These are phyloP conservation scores for Astrothelium macrocarpum DNA, from an alignment of 495 filamentous ascomycete species.

Conservation along the genomic window DNA sequence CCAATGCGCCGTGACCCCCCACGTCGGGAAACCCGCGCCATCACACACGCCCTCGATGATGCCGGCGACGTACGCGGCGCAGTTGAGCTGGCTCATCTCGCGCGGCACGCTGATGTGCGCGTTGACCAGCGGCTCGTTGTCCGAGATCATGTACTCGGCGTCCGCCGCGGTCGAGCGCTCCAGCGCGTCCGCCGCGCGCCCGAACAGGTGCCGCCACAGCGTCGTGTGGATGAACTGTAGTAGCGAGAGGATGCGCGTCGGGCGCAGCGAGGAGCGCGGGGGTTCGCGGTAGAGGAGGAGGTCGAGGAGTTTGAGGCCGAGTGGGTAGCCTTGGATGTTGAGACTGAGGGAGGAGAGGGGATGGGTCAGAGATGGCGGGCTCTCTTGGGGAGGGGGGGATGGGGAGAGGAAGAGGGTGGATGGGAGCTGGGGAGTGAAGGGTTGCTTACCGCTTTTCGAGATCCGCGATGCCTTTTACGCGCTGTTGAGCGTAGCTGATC, in stretches of 20 bases:
- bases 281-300: slow-evolving; percentile 77
- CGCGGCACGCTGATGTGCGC: slow-evolving; percentile 82
- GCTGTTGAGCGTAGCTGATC: slow-evolving; percentile 86
- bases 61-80: slow-evolving; percentile 89
- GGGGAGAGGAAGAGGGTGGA: not conserved
- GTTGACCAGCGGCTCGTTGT: slow-evolving; percentile 94
- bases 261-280: slow-evolving; percentile 58
- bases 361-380: slow-evolving; percentile 7
- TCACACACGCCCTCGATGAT: slow-evolving; percentile 94
- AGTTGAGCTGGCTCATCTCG: slow-evolving; percentile 94
- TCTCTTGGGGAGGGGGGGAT: not conserved
- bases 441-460: slow-evolving; percentile 67
- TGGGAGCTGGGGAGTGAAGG: not conserved
- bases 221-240: slow-evolving; percentile 89
- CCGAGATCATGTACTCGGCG: slow-evolving; percentile 95
- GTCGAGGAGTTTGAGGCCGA: slow-evolving; percentile 89
- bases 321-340: slow-evolving; percentile 88
- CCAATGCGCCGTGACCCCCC: slow-evolving; percentile 81
- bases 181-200: slow-evolving; percentile 77
- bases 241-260: slow-evolving; percentile 79
- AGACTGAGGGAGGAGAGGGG: slow-evolving; percentile 44
- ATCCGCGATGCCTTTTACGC: slow-evolving; percentile 85
- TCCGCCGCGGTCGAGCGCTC: slow-evolving; percentile 76
- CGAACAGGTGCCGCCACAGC: slow-evolving; percentile 87
- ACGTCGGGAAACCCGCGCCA: slow-evolving; percentile 73